These are phyloP conservation scores for Curvularia hawaiiensis DNA, from an alignment of 2,329 filamentous ascomycete genomes.

Conservation along the genomic window DNA sequence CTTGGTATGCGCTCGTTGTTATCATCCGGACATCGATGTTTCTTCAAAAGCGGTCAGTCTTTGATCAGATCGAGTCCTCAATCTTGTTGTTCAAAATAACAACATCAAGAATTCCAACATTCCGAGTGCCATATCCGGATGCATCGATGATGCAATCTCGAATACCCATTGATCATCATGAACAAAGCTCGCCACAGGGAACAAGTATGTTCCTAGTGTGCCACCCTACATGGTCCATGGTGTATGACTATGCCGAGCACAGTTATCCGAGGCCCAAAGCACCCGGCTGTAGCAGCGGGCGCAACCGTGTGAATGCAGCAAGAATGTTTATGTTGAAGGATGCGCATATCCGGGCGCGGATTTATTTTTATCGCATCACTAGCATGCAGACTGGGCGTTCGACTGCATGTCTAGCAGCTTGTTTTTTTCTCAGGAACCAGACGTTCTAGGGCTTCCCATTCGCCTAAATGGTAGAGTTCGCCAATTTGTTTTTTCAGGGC, in stretches of 20 bases:
- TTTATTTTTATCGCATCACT: slow-evolving; percentile 4
- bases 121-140: neutral
- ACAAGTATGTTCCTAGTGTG: neutral
- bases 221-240: neutral
- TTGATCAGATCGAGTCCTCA: neutral
- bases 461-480: neutral
- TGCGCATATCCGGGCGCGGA: neutral
- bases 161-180: slow-evolving; percentile 1
- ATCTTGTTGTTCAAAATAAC: neutral
- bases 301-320: neutral
- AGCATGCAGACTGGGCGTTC: neutral
- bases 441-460: neutral
- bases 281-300: slow-evolving; percentile 7
- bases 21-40: neutral
- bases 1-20: neutral
- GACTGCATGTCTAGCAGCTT: neutral
- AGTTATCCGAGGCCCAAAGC: slow-evolving; percentile 2
- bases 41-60: neutral
- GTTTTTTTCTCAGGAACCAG: neutral
- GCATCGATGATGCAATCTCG: slow-evolving; percentile 1
- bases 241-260: slow-evolving; percentile 2
- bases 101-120: neutral
- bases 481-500: neutral
- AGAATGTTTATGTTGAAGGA: neutral
- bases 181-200: neutral